phyloP scores from a whole-genome alignment of 176 grass and related monocot species.

The Chloris gayana region DNA sequence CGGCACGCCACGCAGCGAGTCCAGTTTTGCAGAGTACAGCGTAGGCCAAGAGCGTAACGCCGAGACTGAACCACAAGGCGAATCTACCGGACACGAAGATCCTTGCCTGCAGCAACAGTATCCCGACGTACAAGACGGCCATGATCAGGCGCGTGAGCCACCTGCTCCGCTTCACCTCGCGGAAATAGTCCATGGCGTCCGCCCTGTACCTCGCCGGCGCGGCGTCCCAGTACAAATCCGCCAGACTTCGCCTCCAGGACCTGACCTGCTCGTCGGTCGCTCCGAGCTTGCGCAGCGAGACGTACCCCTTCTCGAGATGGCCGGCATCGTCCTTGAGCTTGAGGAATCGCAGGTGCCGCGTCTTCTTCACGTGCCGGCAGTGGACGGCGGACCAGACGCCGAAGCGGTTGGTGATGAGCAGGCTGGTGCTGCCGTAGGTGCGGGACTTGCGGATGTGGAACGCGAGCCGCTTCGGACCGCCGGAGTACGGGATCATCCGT shows the following conservation, averaged over 20 bases:
- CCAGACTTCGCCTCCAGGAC: neutral
- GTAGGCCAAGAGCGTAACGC: neutral
- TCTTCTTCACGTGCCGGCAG: neutral
- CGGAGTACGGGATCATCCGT: neutral
- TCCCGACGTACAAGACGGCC: neutral
- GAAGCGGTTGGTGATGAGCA: neutral
- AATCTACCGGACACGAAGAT: neutral
- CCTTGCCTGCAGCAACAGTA: neutral
- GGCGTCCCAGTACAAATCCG: neutral
- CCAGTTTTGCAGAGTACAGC: neutral
- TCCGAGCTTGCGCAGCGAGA: neutral
- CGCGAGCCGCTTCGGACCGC: neutral
- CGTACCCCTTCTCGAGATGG: neutral
- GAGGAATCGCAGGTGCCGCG: neutral
- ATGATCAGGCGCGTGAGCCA: neutral
- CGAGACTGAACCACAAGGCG: neutral
- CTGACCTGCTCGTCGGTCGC: neutral
- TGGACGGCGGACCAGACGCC: neutral
- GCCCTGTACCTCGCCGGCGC: neutral
- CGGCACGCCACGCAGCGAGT: neutral
- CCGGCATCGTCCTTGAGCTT: neutral
- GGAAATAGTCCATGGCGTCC: neutral
- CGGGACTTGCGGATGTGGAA: neutral
- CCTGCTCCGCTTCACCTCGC: neutral
- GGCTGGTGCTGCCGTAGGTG: neutral